Evolutionary conservation across 208 protist species (phyloP).

Genomic region (Trichomonas vaginalis): DNA sequence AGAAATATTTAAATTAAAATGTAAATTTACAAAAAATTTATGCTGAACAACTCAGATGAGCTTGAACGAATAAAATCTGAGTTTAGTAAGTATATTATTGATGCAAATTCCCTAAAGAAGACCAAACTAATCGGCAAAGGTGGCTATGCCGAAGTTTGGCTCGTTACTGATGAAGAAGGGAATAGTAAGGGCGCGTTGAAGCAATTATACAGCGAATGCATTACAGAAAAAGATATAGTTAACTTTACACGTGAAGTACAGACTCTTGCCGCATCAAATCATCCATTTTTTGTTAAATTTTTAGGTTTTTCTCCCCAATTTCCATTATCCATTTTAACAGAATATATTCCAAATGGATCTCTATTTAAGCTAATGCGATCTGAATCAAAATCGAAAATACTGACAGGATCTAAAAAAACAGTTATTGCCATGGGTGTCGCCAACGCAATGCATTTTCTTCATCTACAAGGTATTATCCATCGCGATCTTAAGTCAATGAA

Average conservation of each 20-base stretch:
- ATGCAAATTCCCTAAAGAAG: neutral
- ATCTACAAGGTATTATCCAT: neutral
- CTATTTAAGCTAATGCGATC: neutral
- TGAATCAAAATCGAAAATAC: neutral
- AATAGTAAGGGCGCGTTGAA: neutral
- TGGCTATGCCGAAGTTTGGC: neutral
- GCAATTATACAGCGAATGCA: neutral
- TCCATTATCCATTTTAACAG: neutral
- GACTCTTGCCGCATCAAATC: neutral
- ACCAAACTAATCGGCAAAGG: neutral
- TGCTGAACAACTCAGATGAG: neutral
- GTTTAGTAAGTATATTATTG: neutral
- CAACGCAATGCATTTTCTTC: neutral
- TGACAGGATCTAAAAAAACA: neutral
- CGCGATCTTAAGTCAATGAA: neutral
- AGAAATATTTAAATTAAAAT: neutral
- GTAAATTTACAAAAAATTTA: neutral
- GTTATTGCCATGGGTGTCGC: neutral
- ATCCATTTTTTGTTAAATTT: neutral
- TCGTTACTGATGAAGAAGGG: neutral
- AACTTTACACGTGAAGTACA: neutral
- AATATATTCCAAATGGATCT: conserved; percentile 8
- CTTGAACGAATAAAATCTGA: neutral
- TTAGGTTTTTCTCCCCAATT: neutral
- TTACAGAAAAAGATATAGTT: neutral